phyloP scores from a whole-genome alignment of 1,284 basidiomycete species.

The Apiotrichum siamense region DNA sequence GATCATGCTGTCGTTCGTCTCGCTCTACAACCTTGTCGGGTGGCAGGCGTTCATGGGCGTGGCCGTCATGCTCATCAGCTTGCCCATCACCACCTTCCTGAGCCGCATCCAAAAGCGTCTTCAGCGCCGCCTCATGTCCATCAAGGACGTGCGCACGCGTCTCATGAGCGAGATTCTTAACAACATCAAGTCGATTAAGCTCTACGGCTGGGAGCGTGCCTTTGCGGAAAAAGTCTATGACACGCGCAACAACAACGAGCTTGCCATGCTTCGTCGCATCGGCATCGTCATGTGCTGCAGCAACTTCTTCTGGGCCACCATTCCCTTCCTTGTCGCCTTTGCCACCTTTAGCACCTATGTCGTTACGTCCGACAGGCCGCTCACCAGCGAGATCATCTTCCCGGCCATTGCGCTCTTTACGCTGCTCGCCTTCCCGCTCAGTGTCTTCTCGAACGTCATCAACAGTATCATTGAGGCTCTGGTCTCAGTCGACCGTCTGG shows the following conservation, averaged over 20 bases:
- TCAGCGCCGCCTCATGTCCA: conserved; percentile 87
- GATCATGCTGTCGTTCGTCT: conserved; percentile 83
- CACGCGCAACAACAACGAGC: conserved; percentile 78
- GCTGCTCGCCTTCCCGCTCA: conserved; percentile 80
- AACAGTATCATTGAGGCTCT: conserved; percentile 54
- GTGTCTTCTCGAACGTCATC: conserved; percentile 55
- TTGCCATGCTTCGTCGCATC: conserved; percentile 73
- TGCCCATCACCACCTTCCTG: conserved; percentile 71
- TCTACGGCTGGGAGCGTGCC: conserved; percentile 67
- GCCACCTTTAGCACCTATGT: conserved; percentile 77
- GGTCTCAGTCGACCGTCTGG: conserved; percentile 76
- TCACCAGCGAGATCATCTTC: conserved; percentile 90
- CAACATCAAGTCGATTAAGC: conserved; percentile 73
- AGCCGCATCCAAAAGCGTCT: conserved; percentile 69
- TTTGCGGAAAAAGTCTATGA: conserved; percentile 64
- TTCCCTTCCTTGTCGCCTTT: conserved; percentile 68
- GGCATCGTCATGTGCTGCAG: conserved; percentile 56
- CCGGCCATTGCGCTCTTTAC: conserved; percentile 90
- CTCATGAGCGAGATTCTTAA: conserved; percentile 60
- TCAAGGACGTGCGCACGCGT: conserved; percentile 56
- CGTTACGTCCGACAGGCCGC: conserved; percentile 58
- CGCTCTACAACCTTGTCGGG: conserved; percentile 78
- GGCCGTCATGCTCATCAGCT: conserved; percentile 75
- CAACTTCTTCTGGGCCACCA: conserved; percentile 41
- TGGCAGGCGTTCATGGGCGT: conserved; percentile 91